Conservation (phyloP, 805 yeast genomes). For the Cyberlindnera petersonii region DNA sequence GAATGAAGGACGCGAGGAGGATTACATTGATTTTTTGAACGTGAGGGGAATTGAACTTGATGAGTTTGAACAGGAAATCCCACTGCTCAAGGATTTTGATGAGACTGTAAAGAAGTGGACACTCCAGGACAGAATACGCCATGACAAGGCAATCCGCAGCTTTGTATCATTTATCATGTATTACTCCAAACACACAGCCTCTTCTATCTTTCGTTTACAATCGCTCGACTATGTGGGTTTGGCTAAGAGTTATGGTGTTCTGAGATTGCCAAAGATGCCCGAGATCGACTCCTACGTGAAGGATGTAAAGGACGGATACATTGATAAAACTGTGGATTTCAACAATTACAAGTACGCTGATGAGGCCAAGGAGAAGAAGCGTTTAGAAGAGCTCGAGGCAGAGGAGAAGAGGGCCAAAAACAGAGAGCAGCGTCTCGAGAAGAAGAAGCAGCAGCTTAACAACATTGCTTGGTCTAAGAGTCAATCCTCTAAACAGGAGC, state of each 20-base stretch:
- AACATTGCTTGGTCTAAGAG: conserved; percentile 34
- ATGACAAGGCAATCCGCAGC: conserved; percentile 74
- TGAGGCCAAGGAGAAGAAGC: conserved; percentile 53
- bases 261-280: conserved; percentile 92
- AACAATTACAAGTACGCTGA: conserved; percentile 55
- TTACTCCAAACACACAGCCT: conserved; percentile 83
- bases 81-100: conserved; percentile 15
- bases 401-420: conserved; percentile 27
- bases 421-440: conserved; percentile 28
- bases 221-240: conserved; percentile 66
- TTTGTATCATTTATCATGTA: conserved; percentile 81
- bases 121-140: conserved; percentile 69
- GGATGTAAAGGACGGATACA: conserved; percentile 73
- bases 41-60: conserved; percentile 61
- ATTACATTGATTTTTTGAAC: conserved; percentile 72
- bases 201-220: conserved; percentile 78
- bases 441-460: conserved; percentile 22
- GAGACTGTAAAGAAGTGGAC: conserved; percentile 46
- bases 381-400: conserved; percentile 56
- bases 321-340: conserved; percentile 46
- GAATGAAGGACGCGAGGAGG: conserved; percentile 73
- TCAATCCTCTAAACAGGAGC: conserved; percentile 44
- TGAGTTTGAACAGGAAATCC: conserved; percentile 30
- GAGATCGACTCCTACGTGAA: conserved; percentile 57
- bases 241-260: conserved; percentile 74